phyloP scores from a whole-genome alignment of 2,329 filamentous ascomycete species.

The Aspergillus candidus region DNA sequence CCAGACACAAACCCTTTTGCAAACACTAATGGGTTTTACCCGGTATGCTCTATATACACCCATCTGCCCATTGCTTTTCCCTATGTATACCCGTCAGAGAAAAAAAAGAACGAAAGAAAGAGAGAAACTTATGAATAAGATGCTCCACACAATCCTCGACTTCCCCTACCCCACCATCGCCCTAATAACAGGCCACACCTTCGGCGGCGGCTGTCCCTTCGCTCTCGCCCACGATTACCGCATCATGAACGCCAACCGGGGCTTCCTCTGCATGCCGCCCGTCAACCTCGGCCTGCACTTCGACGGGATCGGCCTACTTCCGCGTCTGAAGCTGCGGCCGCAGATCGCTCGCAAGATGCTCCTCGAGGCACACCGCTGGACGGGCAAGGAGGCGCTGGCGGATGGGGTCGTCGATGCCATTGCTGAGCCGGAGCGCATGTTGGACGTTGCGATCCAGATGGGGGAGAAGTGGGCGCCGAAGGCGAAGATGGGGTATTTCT shows the following conservation, averaged over 20 bases:
- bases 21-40: slow-evolving; percentile 54
- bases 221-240: slow-evolving; percentile 45
- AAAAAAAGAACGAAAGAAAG: too few relatives aligned
- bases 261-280: slow-evolving; percentile 48
- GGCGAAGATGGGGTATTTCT: slow-evolving; percentile 24
- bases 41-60: slow-evolving; percentile 42
- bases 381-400: slow-evolving; percentile 44
- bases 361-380: slow-evolving; percentile 51
- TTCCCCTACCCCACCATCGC: slow-evolving; percentile 46
- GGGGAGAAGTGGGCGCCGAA: slow-evolving; percentile 40
- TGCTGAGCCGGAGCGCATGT: slow-evolving; percentile 45
- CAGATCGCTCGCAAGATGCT: slow-evolving; percentile 52
- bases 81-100: neutral
- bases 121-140: slow-evolving; percentile 12
- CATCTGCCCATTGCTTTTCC: slow-evolving; percentile 17
- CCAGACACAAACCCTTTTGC: slow-evolving; percentile 46
- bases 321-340: slow-evolving; percentile 47
- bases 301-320: slow-evolving; percentile 49
- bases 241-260: slow-evolving; percentile 43
- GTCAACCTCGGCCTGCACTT: slow-evolving; percentile 53
- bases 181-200: slow-evolving; percentile 45
- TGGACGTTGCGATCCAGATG: slow-evolving; percentile 40
- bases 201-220: slow-evolving; percentile 46
- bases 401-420: slow-evolving; percentile 52
- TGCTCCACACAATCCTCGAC: slow-evolving; percentile 46